A percentile compares a stretch with the other conserved stretches of the same genome.
Evolutionary conservation across 2,329 filamentous ascomycete genomes (phyloP).

Genomic region (Neurospora crassa): DNA sequence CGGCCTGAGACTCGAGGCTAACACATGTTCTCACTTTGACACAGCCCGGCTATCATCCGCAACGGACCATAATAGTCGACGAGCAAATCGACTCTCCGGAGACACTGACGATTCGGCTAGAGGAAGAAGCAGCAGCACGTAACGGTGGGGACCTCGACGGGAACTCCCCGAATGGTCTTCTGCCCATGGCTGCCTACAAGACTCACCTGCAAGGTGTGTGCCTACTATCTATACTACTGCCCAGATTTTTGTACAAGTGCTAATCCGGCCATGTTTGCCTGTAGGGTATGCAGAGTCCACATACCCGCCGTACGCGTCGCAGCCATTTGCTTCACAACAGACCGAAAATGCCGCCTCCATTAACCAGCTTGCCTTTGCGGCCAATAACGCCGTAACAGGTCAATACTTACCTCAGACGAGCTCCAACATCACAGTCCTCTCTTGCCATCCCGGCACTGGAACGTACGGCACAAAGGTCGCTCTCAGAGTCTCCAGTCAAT

Average conservation of each 20-base stretch:
- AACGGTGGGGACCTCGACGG: slow-evolving; percentile 43
- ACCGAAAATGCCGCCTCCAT: slow-evolving; percentile 41
- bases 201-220: slow-evolving; percentile 71
- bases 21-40: slow-evolving; percentile 1
- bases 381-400: slow-evolving; percentile 50
- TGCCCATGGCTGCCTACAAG: slow-evolving; percentile 83
- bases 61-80: slow-evolving; percentile 49
- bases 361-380: slow-evolving; percentile 46
- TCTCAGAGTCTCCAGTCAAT: slow-evolving; percentile 65
- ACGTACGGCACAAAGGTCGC: slow-evolving; percentile 59
- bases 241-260: not conserved
- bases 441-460: slow-evolving; percentile 61
- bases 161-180: slow-evolving; percentile 48
- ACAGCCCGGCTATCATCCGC: slow-evolving; percentile 44
- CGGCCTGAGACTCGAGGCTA: not conserved
- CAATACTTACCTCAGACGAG: slow-evolving; percentile 58
- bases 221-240: slow-evolving; percentile 7
- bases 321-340: slow-evolving; percentile 36
- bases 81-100: slow-evolving; percentile 48
- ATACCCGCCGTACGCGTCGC: slow-evolving; percentile 43
- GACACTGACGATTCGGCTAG: slow-evolving; percentile 46
- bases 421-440: slow-evolving; percentile 44
- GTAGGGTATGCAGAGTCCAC: slow-evolving; percentile 33
- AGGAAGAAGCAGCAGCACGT: slow-evolving; percentile 44
- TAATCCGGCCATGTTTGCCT: not conserved